Conservation (phyloP, 495 filamentous ascomycete species). For the Trichoderma erinaceum region DNA sequence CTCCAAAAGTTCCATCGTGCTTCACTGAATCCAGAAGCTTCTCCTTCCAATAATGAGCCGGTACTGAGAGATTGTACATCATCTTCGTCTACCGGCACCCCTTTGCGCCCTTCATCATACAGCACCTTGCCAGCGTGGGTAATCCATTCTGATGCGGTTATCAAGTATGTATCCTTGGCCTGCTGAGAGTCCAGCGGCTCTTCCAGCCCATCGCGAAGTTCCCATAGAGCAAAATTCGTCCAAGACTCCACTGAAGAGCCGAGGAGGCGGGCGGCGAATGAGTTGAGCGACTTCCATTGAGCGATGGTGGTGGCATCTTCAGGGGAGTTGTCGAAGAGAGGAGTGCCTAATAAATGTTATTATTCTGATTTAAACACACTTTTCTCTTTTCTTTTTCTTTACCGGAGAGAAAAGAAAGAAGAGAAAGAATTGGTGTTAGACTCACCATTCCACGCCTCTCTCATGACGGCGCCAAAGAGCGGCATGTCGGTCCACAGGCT, state of each 20-base stretch:
- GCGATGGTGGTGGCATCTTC: background rate
- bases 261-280: slow-evolving; percentile 15
- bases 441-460: slow-evolving; percentile 14
- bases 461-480: slow-evolving; percentile 4
- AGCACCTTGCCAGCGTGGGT: slow-evolving; percentile 4
- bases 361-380: background rate
- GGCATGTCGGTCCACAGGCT: slow-evolving; percentile 7
- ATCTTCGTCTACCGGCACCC: background rate
- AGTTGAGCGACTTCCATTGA: background rate
- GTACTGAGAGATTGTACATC: background rate
- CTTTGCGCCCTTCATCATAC: background rate
- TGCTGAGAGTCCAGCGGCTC: background rate
- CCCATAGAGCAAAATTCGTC: slow-evolving; percentile 14
- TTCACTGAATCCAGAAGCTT: background rate
- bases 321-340: background rate
- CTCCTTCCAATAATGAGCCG: background rate
- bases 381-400: background rate
- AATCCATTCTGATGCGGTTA: background rate
- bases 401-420: background rate
- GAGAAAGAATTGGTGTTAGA: background rate
- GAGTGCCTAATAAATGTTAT: background rate
- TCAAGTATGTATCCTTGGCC: slow-evolving; percentile 2
- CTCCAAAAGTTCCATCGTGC: slow-evolving; percentile 9
- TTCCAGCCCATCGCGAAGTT: slow-evolving; percentile 8
- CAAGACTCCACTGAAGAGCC: background rate